Evolutionary conservation across 1,139 yeast species (phyloP), one percentile per base, ranked within the genome.

Genomic region (Spathaspora sp.): DNA sequence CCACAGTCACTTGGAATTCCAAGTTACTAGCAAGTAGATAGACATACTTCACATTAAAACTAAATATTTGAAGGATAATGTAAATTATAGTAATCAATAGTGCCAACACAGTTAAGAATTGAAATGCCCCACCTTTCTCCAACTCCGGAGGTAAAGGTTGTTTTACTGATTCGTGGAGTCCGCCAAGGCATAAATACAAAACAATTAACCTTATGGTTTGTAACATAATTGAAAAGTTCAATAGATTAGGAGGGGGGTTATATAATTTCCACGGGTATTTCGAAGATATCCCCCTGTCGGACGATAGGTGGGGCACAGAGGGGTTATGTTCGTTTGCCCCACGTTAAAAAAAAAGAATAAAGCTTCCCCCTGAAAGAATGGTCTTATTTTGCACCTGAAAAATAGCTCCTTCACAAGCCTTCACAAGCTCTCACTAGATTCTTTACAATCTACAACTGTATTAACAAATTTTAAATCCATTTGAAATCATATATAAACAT

Each of bases 21-120:
- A 60, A 43, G 42, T 60, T 57, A 23, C 54, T 36, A 5, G 46
- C 53, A 0, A 55, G 47, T 33, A 51, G 44, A 40, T 56, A 57
- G 7, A 50, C 39, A 40, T 43, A 42, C 6, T 9, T 17, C 4
- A 41, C 23, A 27, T 43, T 15, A 7, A 20, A 25, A 34, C 24
- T 25, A 39, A 5, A 45, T 44, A 15, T 24, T 9, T 2, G 43
- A 3, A 16, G 31, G 44, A 15, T 16, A 15, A 45, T 44, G 20
- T 46, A 51, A 5, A 41, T 10, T 13, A 45, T 44, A 3, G 55
- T 51, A 8, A 38, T 13, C 5, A 43, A 11, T 3, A 51, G 31
- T 38, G 84, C 75, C 7, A 82, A 56, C 56, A 81, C 82, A 10
- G 89, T 83, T 39, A 83, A 65, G 59, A 83, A 83, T 60, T 83